Evolutionary conservation across 169 alveolate species (phyloP), one percentile per base, ranked within the genome.

Genomic region (Eimeria zaria): DNA sequence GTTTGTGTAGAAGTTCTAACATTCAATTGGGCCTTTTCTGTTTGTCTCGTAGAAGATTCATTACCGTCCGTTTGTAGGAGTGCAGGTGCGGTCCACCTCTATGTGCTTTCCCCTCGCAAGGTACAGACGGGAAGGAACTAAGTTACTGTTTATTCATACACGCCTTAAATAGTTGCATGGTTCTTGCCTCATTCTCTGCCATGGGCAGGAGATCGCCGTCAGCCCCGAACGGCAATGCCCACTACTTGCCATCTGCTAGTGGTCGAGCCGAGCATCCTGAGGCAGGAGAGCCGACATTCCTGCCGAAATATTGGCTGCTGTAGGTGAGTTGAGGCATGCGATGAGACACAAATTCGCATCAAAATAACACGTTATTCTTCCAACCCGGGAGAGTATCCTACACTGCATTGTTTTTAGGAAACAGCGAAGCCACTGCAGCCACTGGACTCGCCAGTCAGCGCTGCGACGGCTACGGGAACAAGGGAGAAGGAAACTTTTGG

Each of bases 371-470:
- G 9, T 41, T 22, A 24, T 46, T 46, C 41, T 18, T 76, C 87
- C 41, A 48, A 7, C 24, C 27, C 24, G 20, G 41, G 46, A 14
- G 87, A 41, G 41, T 69, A 33, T 64, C 27, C n/a, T 76, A n/a
- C 41, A 44, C 60, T 44, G 64, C 64, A 76, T 27, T 76, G 60
- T 76, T 41, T 44, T 44, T 41, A 76, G 60, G 41, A 9, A 20
- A 76, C 64, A 48, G 64, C 55, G 87, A n/a, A 76, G 87, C 87
- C 2, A 44, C 87, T 36, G 87, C 87, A 44, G 64, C 87, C 87
- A 76, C 41, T 76, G 87, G 87, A 76, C 87, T 76, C 87, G 64
- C 87, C 60, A 44, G 55, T 41, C 87, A 76, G 87, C 87, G 87
- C 62, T 76, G 87, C 87, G 60, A 76, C 87, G 41, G 87, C 87